Evolutionary conservation across 306 rosid genomes (phyloP).

Genomic region (Myrica gale): DNA sequence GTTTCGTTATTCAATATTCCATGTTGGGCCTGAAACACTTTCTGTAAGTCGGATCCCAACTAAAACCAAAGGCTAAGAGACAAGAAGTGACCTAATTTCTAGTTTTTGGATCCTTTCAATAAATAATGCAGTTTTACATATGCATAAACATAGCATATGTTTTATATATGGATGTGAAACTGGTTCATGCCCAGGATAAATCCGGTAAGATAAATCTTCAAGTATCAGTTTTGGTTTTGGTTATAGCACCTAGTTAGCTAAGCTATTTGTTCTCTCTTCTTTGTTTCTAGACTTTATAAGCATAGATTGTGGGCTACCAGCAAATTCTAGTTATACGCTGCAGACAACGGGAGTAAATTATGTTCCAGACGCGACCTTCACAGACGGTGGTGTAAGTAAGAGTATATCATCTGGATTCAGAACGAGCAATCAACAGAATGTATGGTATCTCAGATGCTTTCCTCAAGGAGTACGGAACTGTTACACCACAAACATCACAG

Average conservation of each 20-base stretch:
- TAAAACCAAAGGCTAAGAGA: too few species aligned
- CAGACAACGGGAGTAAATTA: constrained; percentile 27
- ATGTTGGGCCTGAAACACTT: too few species aligned
- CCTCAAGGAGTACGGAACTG: constrained; percentile 59
- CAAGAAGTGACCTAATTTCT: too few species aligned
- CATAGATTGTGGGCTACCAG: constrained; percentile 51
- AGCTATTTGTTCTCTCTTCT: background rate
- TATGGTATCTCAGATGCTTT: constrained; percentile 40
- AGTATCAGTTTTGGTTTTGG: background rate
- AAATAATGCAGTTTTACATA: too few species aligned
- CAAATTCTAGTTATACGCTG: constrained; percentile 29
- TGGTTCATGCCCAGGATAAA: constrained; percentile 45
- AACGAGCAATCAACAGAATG: constrained; percentile 18
- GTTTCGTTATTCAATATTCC: too few species aligned
- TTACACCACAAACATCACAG: constrained; percentile 37
- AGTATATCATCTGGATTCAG: constrained; percentile 10
- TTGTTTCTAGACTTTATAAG: constrained; percentile 46
- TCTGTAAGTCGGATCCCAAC: too few species aligned
- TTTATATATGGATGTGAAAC: background rate
- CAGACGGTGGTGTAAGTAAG: constrained; percentile 31
- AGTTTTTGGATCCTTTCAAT: too few species aligned
- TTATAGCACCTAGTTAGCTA: background rate
- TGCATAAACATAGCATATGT: too few species aligned
- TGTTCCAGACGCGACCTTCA: constrained; percentile 48
- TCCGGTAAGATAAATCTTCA: constrained; percentile 34